Conservation (phyloP, 2,329 filamentous ascomycete genomes). For the Escovopsis weberi region DNA sequence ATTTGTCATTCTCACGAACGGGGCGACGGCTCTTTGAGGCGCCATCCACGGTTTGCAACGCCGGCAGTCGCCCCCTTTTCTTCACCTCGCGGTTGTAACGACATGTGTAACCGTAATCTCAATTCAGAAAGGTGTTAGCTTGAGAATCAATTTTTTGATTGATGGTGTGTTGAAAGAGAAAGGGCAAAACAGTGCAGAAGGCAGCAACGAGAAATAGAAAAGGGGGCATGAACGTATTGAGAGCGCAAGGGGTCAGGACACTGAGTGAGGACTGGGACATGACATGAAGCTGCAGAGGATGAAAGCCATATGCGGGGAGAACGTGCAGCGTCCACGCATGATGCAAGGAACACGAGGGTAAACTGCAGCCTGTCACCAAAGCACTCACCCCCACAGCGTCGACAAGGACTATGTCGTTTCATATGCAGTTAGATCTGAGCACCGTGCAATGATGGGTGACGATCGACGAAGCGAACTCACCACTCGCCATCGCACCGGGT, state of each 20-base stretch:
- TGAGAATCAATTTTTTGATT: no score
- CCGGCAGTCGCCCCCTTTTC: conserved; percentile 21
- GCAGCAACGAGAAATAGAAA: no score
- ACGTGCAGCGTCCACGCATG: neutral
- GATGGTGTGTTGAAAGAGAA: no score
- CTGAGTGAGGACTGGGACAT: neutral
- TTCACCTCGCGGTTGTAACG: conserved; percentile 23
- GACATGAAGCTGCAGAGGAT: no score
- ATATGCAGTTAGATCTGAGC: conserved; percentile 3
- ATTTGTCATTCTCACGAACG: neutral
- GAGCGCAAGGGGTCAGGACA: no score
- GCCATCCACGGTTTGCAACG: conserved; percentile 6
- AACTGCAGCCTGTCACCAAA: neutral
- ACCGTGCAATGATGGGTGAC: neutral
- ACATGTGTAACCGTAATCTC: conserved; percentile 24
- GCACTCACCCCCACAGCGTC: conserved; percentile 21
- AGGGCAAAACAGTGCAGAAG: neutral
- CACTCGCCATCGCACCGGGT: conserved; percentile 29
- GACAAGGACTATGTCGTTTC: conserved; percentile 11
- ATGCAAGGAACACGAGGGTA: neutral
- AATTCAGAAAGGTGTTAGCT: conserved; percentile 1
- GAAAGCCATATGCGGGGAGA: neutral
- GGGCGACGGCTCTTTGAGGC: neutral
- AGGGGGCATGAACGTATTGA: no score
- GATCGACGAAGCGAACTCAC: conserved; percentile 15